phyloP scores from a whole-genome alignment of 805 yeast species.

The Lachancea fermentati region DNA sequence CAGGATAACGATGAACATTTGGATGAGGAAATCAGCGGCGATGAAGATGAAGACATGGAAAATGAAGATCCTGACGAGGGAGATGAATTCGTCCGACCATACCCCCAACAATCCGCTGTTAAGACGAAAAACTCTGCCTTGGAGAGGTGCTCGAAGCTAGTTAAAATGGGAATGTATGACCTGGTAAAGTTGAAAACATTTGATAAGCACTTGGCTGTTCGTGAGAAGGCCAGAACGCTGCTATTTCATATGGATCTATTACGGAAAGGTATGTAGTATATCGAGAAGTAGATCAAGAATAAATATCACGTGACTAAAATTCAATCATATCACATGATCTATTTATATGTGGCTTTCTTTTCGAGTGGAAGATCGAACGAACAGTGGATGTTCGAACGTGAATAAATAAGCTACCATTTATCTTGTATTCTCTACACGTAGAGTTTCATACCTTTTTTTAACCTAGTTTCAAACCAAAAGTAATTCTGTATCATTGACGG shows the following conservation, averaged over 20 bases:
- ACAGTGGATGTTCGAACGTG: not conserved
- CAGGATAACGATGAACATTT: slow-evolving; percentile 6
- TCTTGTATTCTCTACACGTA: too few relatives aligned
- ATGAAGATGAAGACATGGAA: slow-evolving; percentile 2
- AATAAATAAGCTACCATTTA: not conserved
- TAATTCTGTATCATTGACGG: too few relatives aligned
- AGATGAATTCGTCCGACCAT: slow-evolving; percentile 16
- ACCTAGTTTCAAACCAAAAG: too few relatives aligned
- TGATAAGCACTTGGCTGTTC: slow-evolving; percentile 24
- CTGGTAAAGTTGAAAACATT: slow-evolving; percentile 25
- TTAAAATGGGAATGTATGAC: slow-evolving; percentile 25
- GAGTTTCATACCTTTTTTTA: too few relatives aligned
- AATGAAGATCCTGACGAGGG: slow-evolving; percentile 7
- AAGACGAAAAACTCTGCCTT: slow-evolving; percentile 20
- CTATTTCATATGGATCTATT: slow-evolving; percentile 30
- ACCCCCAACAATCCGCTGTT: slow-evolving; percentile 7
- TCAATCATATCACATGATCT: not conserved
- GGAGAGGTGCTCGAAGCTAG: slow-evolving; percentile 27
- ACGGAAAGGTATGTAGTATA: slow-evolving; percentile 12
- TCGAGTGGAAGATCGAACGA: not conserved
- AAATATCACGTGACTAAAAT: not conserved
- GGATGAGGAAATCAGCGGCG: not conserved
- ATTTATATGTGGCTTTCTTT: not conserved
- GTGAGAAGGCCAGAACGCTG: slow-evolving; percentile 30
- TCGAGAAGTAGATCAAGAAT: too few relatives aligned